A percentile compares a stretch with the other conserved stretches of the same genome.
Evolutionary conservation across 2,329 filamentous ascomycete species (phyloP).

Genomic region (Phaeosphaeria sp.): DNA sequence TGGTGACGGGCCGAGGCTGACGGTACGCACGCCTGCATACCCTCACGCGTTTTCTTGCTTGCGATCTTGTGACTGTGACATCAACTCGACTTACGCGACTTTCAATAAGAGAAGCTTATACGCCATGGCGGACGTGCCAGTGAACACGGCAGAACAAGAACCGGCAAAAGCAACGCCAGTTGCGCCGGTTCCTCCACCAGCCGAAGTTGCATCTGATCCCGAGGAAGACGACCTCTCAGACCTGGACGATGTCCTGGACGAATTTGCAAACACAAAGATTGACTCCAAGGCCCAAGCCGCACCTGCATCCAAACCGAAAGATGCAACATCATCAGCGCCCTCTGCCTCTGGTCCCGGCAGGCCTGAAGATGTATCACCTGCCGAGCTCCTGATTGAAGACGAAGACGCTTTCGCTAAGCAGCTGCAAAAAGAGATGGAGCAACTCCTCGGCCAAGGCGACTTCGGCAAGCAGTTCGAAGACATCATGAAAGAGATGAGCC

Average conservation of each 20-base stretch:
- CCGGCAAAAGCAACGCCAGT: constrained; percentile 9
- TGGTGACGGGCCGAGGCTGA: constrained; percentile 35
- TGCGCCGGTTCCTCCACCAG: constrained; percentile 22
- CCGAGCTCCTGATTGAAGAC: constrained; percentile 36
- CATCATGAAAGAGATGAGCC: constrained; percentile 74
- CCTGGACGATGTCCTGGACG: constrained; percentile 92
- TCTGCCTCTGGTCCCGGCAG: constrained; percentile 45
- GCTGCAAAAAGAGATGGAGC: constrained; percentile 89
- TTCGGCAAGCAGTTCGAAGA: constrained; percentile 81
- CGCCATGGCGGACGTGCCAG: constrained; percentile 32
- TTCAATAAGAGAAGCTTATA: not conserved
- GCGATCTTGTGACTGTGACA: not conserved
- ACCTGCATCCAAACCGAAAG: constrained; percentile 39
- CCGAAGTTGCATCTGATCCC: constrained; percentile 72
- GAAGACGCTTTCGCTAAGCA: constrained; percentile 82
- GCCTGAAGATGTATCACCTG: constrained; percentile 41
- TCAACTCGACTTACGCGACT: not conserved
- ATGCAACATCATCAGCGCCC: constrained; percentile 41
- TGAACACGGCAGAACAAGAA: constrained; percentile 23
- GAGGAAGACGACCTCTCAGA: constrained; percentile 94
- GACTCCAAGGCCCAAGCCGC: constrained; percentile 52
- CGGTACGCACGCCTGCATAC: constrained; percentile 11
- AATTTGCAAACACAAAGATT: constrained; percentile 75
- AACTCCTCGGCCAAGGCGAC: constrained; percentile 74
- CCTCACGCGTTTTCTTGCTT: constrained; percentile 1